These are phyloP conservation scores for Microthyrium microscopicum DNA, from an alignment of 2,329 filamentous ascomycete genomes.

Conservation along the genomic window DNA sequence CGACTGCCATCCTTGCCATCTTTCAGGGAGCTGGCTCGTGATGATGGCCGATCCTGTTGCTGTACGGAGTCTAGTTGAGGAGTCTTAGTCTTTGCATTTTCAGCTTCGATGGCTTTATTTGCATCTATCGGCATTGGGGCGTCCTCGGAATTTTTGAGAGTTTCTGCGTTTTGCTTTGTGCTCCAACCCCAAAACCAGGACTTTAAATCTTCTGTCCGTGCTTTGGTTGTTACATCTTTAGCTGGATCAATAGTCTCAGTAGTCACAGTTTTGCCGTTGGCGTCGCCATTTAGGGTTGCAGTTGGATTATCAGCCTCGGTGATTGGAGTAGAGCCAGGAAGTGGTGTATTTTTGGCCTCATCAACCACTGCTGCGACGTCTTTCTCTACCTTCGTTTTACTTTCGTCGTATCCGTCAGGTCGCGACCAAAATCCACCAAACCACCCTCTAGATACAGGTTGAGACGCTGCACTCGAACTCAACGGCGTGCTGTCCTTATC, in stretches of 20 bases:
- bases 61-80: too few species aligned
- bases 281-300: not conserved
- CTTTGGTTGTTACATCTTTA: constrained; percentile 3
- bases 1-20: constrained; percentile 22
- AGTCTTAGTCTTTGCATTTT: too few species aligned
- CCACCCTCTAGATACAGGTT: constrained; percentile 19
- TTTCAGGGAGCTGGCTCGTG: too few species aligned
- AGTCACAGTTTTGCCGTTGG: too few species aligned
- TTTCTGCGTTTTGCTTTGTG: constrained; percentile 25
- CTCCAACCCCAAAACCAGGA: constrained; percentile 36
- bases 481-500: constrained; percentile 2
- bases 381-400: constrained; percentile 9
- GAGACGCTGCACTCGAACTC: constrained; percentile 5
- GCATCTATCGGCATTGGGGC: too few species aligned
- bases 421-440: constrained; percentile 35
- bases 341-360: constrained; percentile 4
- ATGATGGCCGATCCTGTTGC: too few species aligned
- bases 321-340: constrained; percentile 1
- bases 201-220: constrained; percentile 11
- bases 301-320: constrained; percentile 1
- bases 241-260: not conserved
- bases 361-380: constrained; percentile 9
- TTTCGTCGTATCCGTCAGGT: constrained; percentile 26
- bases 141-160: not conserved
- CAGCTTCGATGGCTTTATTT: too few species aligned